Conservation (phyloP, 2,329 filamentous ascomycete genomes). For the Aspergillus persii region DNA sequence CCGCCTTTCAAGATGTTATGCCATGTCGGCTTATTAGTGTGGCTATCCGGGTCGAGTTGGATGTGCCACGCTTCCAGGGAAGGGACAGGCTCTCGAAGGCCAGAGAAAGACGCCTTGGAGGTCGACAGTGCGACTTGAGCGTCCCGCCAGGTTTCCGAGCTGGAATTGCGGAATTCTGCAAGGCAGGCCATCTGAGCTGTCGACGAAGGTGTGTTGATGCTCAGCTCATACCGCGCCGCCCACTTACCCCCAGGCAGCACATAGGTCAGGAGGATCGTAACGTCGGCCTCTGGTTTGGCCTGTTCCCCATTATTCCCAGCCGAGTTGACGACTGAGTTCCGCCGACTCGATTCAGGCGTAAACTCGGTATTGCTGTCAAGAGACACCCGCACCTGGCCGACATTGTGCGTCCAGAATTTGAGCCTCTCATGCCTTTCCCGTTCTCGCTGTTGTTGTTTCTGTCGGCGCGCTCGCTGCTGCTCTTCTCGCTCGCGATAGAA, state of each 20-base stretch:
- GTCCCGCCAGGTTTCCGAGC: slow-evolving; percentile 63
- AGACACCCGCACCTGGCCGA: slow-evolving; percentile 36
- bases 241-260: slow-evolving; percentile 59
- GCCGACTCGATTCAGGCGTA: slow-evolving; percentile 12
- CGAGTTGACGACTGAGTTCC: slow-evolving; percentile 22
- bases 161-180: slow-evolving; percentile 61
- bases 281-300: slow-evolving; percentile 14
- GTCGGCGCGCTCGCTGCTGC: slow-evolving; percentile 1
- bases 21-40: slow-evolving; percentile 15
- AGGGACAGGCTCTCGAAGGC: slow-evolving; percentile 56
- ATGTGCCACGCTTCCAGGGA: slow-evolving; percentile 58
- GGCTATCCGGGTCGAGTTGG: slow-evolving; percentile 37
- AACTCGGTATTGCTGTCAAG: slow-evolving; percentile 29
- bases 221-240: slow-evolving; percentile 62
- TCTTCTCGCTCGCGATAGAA: slow-evolving; percentile 21
- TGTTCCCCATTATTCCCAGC: slow-evolving; percentile 16
- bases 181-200: slow-evolving; percentile 59
- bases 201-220: slow-evolving; percentile 56
- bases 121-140: slow-evolving; percentile 62
- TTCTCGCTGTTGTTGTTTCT: slow-evolving; percentile 23
- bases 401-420: slow-evolving; percentile 34
- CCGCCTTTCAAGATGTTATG: slow-evolving; percentile 18
- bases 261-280: slow-evolving; percentile 55
- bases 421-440: slow-evolving; percentile 32
- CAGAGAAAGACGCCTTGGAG: slow-evolving; percentile 59